phyloP scores from a whole-genome alignment of 371 early-diverging fungal species.

The Batkoa obscura region DNA sequence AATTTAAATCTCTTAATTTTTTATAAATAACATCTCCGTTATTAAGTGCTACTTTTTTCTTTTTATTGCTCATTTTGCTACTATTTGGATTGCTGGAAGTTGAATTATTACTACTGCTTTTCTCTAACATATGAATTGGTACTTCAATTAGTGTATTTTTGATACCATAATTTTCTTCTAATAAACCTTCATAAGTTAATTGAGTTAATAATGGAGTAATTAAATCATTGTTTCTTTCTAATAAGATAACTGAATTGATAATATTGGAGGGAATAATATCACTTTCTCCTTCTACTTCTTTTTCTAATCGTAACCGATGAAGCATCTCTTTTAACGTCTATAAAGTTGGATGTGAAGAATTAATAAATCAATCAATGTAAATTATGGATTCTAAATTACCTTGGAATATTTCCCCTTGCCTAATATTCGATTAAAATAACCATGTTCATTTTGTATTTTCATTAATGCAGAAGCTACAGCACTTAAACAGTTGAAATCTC shows the following conservation, averaged over 20 bases:
- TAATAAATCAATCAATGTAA: not conserved
- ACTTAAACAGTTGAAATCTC: constrained; percentile 60
- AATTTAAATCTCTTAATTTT: constrained; percentile 73
- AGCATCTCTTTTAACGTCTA: constrained; percentile 59
- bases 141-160: constrained; percentile 14
- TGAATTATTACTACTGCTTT: constrained; percentile 7
- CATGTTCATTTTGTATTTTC: constrained; percentile 69
- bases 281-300: constrained; percentile 23
- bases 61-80: constrained; percentile 17
- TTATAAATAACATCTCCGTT: constrained; percentile 51
- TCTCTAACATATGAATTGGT: not conserved
- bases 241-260: constrained; percentile 72
- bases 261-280: constrained; percentile 37
- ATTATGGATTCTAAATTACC: constrained; percentile 12
- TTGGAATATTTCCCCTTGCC: constrained; percentile 78
- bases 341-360: not conserved
- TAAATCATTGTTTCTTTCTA: constrained; percentile 78
- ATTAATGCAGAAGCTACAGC: constrained; percentile 64
- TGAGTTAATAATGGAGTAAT: constrained; percentile 82
- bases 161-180: constrained; percentile 64
- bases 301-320: constrained; percentile 62
- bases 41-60: constrained; percentile 63
- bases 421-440: constrained; percentile 67
- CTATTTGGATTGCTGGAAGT: not conserved
- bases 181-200: constrained; percentile 82